These are phyloP conservation scores for Arachis hypogaea DNA, from an alignment of 306 rosid genomes.

Conservation along the genomic window DNA sequence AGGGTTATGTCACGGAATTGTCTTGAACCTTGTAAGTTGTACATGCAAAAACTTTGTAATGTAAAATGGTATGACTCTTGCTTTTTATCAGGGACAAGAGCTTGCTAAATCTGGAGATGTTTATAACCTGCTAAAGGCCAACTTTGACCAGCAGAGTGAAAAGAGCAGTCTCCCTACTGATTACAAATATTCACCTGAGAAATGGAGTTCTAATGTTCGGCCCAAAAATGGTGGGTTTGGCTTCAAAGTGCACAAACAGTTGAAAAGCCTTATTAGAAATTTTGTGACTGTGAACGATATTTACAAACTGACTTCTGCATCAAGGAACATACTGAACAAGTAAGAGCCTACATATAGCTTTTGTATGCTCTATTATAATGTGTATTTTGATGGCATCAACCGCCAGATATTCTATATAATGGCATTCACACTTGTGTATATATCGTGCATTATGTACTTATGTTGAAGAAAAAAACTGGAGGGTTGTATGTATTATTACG, in stretches of 20 bases:
- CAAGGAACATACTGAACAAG: constrained; percentile 66
- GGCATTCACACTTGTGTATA: neutral
- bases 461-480: neutral
- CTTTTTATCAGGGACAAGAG: constrained; percentile 60
- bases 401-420: neutral
- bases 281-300: constrained; percentile 57
- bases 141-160: constrained; percentile 38
- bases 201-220: constrained; percentile 51
- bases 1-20: constrained; percentile 15
- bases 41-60: constrained; percentile 1
- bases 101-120: constrained; percentile 61
- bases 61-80: constrained; percentile 21
- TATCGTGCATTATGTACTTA: constrained; percentile 2
- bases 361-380: constrained; percentile 20
- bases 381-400: neutral
- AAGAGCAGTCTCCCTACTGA: constrained; percentile 40
- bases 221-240: constrained; percentile 45
- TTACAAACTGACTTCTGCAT: constrained; percentile 45
- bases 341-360: constrained; percentile 49
- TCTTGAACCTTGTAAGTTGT: constrained; percentile 13
- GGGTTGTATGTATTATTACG: constrained; percentile 16
- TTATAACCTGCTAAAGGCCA: constrained; percentile 57
- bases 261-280: constrained; percentile 52
- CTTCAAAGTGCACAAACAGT: constrained; percentile 50
- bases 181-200: constrained; percentile 42